Base-by-base conservation (phyloP, 2,329 filamentous ascomycete species). In the Diaporthe sp. region DNA sequence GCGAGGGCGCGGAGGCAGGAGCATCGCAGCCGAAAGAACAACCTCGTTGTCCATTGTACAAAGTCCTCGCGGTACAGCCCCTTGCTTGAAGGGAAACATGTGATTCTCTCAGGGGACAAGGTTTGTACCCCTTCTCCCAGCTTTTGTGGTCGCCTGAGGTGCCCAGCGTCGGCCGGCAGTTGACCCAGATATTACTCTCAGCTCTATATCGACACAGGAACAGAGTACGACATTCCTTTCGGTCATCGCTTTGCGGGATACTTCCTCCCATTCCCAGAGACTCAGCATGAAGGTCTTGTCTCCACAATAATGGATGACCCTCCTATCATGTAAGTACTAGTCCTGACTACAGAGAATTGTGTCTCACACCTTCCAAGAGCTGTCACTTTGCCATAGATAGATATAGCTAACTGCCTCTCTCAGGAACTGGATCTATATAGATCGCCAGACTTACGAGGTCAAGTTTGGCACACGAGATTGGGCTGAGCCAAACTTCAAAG, bases 241-340 rank as follows among this genome's bases (percentile, higher is more conserved):
- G 86, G 88, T 4, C 88, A 91, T 79, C 86, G 87, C 0, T 91
- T 90, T 78, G 85, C 88, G 4, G 90, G 90, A 37, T 91, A 92
- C 79, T 91, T 86, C 77, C 82, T 91, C 31, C 89, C 89, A 2
- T 91, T 91, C 77, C 89, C 90, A 4, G 89, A 89, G n/a, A 77
- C 84, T n/a, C 75, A 81, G 37, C 84, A 86, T 58, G 84, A 87
- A 51, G 87, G 87, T 5, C 81, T 88, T 2, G 87, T 88, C 39
- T 87, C 85, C 65, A 88, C 86, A 13, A 88, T 88, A 53, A 86
- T 84, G 47, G 85, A 88, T 70, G 85, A 85, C 20, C 85, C 87
- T n/a, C 87, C 87, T 0, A 85, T 88, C 77, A 82, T 88, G 78
- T 76, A 47, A 72, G 75, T 6, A n/a, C n/a, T n/a, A 12, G 42